Conservation (phyloP, 345 rosid genomes). For the Rhodamnia rubescens region DNA sequence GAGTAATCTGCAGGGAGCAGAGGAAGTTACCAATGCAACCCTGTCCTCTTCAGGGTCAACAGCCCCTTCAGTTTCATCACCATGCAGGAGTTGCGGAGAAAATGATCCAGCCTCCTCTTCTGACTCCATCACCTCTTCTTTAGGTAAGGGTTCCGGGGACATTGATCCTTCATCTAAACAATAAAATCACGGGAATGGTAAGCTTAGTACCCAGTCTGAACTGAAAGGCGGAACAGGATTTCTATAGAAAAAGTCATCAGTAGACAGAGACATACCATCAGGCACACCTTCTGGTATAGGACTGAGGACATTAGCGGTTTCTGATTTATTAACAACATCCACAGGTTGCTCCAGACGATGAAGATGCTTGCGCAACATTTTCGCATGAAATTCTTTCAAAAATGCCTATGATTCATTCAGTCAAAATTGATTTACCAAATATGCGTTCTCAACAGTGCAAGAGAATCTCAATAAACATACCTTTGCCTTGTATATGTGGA, state of each 20-base stretch:
- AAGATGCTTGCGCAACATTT: constrained; percentile 68
- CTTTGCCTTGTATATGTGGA: constrained; percentile 91
- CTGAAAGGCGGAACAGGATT: neutral
- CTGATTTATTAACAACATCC: constrained; percentile 34
- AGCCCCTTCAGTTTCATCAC: constrained; percentile 79
- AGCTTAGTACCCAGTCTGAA: neutral
- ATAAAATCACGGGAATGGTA: neutral
- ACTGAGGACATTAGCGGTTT: constrained; percentile 16
- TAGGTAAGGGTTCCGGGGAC: constrained; percentile 54
- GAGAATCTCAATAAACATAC: constrained; percentile 15
- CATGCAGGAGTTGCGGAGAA: constrained; percentile 82
- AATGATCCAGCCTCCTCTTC: constrained; percentile 76
- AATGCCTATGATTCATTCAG: constrained; percentile 50
- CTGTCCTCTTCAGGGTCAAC: constrained; percentile 92
- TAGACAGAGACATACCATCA: constrained; percentile 11
- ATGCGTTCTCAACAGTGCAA: neutral
- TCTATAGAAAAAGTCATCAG: neutral
- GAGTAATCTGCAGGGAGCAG: neutral
- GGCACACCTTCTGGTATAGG: constrained; percentile 45
- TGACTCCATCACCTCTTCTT: constrained; percentile 38
- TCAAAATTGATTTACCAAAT: neutral
- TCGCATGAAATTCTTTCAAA: constrained; percentile 82
- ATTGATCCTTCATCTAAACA: constrained; percentile 35
- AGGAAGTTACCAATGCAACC: constrained; percentile 52
- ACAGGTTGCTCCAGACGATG: constrained; percentile 65